Evolutionary conservation across 441 rosid genomes (phyloP), one percentile per base, ranked within the genome.

Genomic region (Mallotus repandus): DNA sequence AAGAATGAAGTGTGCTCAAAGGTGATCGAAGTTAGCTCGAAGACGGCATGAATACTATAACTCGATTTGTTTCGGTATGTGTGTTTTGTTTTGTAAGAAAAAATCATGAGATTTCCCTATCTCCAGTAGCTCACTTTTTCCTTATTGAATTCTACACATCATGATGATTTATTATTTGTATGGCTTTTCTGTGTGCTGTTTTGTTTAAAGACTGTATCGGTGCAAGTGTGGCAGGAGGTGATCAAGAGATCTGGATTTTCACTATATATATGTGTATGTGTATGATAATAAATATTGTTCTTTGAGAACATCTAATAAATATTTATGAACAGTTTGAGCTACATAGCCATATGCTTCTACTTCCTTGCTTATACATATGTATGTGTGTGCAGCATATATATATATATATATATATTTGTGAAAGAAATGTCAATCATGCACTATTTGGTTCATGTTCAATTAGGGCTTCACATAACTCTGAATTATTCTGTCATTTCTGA

Each of bases 231-330:
- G 75, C 75, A 57, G 45, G 1, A 18, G 29, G 43, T 15, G 19
- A 25, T 68, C 60, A 68, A 45, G 46, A 75, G 76, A 73, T 73
- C 72, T 66, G 76, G 66, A 56, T 63, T 43, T 64, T 60, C 63
- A 32, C 41, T 66, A 21, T 32, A 9, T 35, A 5, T 68, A 38
- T 41, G 11, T 35, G 5, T 10, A 19, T 71, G 11, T 18, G 29
- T 5, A 16, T 9, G 10, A 63, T 43, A 63, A 71, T 75, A 60
- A 66, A 71, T 55, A 63, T 46, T 72, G 56, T 61, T 71, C 48
- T 50, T 71, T 61, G 32, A 46, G 45, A 21, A 46, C 38, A 66
- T 45, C 1, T 25, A 25, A 4, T 16, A n/a, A 32, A 60, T 59
- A 45, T 4, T 12, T 32, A 45, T 53, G 29, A 22, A 67, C 59